phyloP scores from a whole-genome alignment of 2,329 filamentous ascomycete genomes.

The Neonectria faginata region DNA sequence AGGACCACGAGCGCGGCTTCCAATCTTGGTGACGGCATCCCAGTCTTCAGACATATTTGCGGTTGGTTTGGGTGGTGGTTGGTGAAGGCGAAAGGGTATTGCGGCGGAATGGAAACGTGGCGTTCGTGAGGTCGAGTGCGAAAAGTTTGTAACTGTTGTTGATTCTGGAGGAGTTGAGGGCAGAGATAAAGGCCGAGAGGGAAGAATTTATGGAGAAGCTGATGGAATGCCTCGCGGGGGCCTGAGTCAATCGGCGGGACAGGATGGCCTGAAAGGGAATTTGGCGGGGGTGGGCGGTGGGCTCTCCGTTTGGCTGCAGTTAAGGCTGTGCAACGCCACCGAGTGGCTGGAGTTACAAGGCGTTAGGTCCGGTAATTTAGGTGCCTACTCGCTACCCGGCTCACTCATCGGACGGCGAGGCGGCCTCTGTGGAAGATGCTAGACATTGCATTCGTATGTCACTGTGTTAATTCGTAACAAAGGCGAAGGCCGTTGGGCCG shows the following conservation, averaged over 20 bases:
- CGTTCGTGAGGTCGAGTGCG: slow-evolving; percentile 4
- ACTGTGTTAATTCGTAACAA: neutral
- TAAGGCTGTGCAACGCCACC: slow-evolving; percentile 38
- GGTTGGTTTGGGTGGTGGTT: slow-evolving; percentile 45
- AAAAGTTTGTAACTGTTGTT: slow-evolving; percentile 22
- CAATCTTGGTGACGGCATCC: slow-evolving; percentile 93
- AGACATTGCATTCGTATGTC: slow-evolving; percentile 31
- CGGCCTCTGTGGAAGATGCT: slow-evolving; percentile 46
- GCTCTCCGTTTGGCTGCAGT: slow-evolving; percentile 6
- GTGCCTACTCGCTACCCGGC: neutral
- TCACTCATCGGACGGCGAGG: neutral
- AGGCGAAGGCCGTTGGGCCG: neutral
- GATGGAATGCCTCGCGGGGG: slow-evolving; percentile 49
- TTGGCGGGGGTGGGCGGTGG: slow-evolving; percentile 34
- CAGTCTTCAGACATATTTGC: slow-evolving; percentile 75
- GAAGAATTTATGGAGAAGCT: slow-evolving; percentile 47
- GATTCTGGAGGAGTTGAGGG: slow-evolving; percentile 31
- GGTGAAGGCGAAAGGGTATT: slow-evolving; percentile 17
- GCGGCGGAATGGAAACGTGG: neutral
- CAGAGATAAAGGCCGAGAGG: slow-evolving; percentile 37
- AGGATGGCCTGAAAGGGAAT: slow-evolving; percentile 39
- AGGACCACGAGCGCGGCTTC: slow-evolving; percentile 80
- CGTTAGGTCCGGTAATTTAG: neutral
- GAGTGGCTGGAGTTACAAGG: slow-evolving; percentile 29
- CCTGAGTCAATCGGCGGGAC: slow-evolving; percentile 55